These are phyloP conservation scores for Cicer cuneatum DNA, from an alignment of 306 rosid genomes.

Conservation along the genomic window DNA sequence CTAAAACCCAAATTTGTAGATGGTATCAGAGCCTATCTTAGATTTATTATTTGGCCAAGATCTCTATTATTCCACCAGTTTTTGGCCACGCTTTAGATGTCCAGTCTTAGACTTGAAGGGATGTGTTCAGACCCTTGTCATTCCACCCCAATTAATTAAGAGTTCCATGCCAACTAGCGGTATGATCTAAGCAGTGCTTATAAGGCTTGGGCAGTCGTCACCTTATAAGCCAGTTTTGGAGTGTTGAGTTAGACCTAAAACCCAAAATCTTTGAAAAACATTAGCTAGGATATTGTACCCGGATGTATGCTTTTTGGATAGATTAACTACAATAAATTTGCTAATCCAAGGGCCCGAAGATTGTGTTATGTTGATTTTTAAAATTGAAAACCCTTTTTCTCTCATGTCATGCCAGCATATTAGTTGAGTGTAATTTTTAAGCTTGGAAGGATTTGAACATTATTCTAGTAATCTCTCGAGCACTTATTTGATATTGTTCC, in stretches of 20 bases:
- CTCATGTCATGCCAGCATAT: not conserved
- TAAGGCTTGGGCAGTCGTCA: not conserved
- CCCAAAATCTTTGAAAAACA: not conserved
- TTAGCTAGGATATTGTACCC: constrained; percentile 27
- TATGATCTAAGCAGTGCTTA: not conserved
- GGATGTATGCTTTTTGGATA: constrained; percentile 18
- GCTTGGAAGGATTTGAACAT: constrained; percentile 23
- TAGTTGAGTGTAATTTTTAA: not conserved
- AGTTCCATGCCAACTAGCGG: not conserved
- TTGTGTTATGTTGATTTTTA: constrained; percentile 13
- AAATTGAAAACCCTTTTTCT: not conserved
- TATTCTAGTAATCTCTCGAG: not conserved
- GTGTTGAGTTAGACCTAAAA: not conserved
- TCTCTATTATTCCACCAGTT: not conserved
- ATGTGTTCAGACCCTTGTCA: not conserved
- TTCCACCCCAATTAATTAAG: not conserved
- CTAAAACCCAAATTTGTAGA: not conserved
- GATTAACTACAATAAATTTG: constrained; percentile 21
- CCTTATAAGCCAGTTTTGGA: not conserved
- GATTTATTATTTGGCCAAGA: not conserved
- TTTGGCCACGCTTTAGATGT: not conserved
- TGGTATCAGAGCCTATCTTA: not conserved
- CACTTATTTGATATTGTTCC: constrained; percentile 7
- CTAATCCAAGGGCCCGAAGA: constrained; percentile 3
- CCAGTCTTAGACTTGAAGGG: not conserved